Conservation (phyloP, 2,329 filamentous ascomycete genomes). For the Fusarium sp. region DNA sequence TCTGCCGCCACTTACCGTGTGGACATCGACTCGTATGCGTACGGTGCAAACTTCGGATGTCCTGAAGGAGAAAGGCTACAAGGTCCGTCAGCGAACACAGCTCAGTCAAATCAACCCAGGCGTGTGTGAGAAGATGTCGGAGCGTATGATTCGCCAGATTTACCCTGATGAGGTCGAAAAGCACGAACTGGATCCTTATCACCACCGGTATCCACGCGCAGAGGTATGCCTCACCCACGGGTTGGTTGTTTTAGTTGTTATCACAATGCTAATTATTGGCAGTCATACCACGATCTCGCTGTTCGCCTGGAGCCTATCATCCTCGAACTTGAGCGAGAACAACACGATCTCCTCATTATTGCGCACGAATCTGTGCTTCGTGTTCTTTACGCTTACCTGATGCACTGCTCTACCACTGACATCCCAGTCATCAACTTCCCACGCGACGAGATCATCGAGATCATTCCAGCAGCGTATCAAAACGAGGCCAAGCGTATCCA, state of each 20-base stretch:
- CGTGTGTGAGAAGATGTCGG: slow-evolving; percentile 93
- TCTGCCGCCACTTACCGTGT: slow-evolving; percentile 85
- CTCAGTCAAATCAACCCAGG: slow-evolving; percentile 98
- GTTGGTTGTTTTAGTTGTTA: background rate
- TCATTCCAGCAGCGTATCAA: slow-evolving; percentile 96
- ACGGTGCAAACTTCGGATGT: slow-evolving; percentile 91
- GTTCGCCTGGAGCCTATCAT: slow-evolving; percentile 98
- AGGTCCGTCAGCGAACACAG: slow-evolving; percentile 90
- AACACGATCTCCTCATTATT: slow-evolving; percentile 97
- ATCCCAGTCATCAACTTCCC: slow-evolving; percentile 95
- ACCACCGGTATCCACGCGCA: slow-evolving; percentile 93
- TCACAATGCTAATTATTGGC: slow-evolving; percentile 16
- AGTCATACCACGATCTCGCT: slow-evolving; percentile 99
- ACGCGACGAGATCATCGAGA: slow-evolving; percentile 97
- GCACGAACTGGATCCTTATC: slow-evolving; percentile 94
- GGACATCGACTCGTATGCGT: slow-evolving; percentile 92
- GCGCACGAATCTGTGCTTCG: slow-evolving; percentile 98
- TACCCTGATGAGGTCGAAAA: slow-evolving; percentile 94
- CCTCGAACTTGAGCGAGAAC: slow-evolving; percentile 94
- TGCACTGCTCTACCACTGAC: slow-evolving; percentile 96
- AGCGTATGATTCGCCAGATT: slow-evolving; percentile 80
- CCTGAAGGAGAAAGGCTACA: slow-evolving; percentile 83
- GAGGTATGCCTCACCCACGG: slow-evolving; percentile 70
- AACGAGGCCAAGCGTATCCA: slow-evolving; percentile 93
- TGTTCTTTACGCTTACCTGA: slow-evolving; percentile 96